A percentile compares a stretch with the other conserved stretches of the same genome.
These are phyloP conservation scores for Colletotrichum noveboracense DNA, from an alignment of 2,329 filamentous ascomycete genomes.

Conservation along the genomic window DNA sequence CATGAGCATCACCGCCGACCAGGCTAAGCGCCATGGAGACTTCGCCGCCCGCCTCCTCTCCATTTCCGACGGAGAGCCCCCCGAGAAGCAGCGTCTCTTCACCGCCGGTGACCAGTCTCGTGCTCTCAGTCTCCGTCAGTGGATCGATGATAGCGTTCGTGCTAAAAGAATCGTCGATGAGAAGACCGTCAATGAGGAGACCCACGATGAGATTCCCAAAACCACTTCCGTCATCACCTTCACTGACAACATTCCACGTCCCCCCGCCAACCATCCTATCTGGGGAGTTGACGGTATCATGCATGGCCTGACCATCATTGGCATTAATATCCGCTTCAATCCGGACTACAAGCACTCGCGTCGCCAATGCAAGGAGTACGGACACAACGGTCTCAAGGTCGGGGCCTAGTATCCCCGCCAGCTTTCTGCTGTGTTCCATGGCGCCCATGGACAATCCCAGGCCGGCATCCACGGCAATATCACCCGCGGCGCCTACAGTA, in stretches of 20 bases:
- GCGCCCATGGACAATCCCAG: slow-evolving; percentile 55
- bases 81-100: neutral
- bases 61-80: neutral
- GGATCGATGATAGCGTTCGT: neutral
- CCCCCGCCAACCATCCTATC: slow-evolving; percentile 27
- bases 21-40: neutral
- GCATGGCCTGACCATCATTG: slow-evolving; percentile 26
- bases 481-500: slow-evolving; percentile 53
- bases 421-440: slow-evolving; percentile 53
- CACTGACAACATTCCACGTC: neutral
- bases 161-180: neutral
- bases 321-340: slow-evolving; percentile 21
- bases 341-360: slow-evolving; percentile 2
- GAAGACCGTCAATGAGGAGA: too few relatives aligned
- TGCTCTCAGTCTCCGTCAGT: neutral
- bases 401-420: slow-evolving; percentile 61
- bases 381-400: slow-evolving; percentile 37
- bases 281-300: slow-evolving; percentile 35
- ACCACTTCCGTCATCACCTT: neutral
- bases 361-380: slow-evolving; percentile 17
- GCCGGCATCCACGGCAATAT: slow-evolving; percentile 56
- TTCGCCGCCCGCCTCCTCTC: neutral
- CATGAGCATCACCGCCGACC: neutral
- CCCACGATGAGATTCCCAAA: neutral
- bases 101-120: neutral